Base-by-base conservation (phyloP, 2,329 filamentous ascomycete genomes). In the Botrytis fabae region DNA sequence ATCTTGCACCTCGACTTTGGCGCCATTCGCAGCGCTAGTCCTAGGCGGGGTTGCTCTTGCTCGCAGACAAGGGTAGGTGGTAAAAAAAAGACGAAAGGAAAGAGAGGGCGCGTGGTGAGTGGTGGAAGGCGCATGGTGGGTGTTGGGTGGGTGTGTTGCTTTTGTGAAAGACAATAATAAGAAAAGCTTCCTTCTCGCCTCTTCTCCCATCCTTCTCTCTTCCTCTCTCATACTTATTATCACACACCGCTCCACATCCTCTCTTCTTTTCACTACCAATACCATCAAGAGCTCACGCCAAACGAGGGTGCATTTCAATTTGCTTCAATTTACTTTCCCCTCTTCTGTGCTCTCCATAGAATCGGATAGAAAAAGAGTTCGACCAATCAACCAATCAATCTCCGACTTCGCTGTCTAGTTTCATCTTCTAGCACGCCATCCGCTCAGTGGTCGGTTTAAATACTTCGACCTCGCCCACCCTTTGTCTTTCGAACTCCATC, bases 391-490 rank as follows among this genome's bases (percentile, higher is more conserved):
- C 35, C 32, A 14, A 32, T 57, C 8, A 40, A 59, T 59, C 72
- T 73, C 46, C 72, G 64, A 73, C 54, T 63, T 70, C 57, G 65
- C 65, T 70, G 46, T 70, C 66, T 70, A 61, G 66, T 59, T 63
- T 57, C 38, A 71, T 57, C 44, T 20, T 32, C 65, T 65, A 73
- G 38, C 71, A 73, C 71, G 66, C 57, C 38, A 71, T 70, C 22
- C 25, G 46, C 38, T 51, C 38, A 22, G 40, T 51, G 44, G 35
- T 62, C 22, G 40, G 64, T 72, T 59, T 44, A 46, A 62, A 48
- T 42, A 32, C 44, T 40, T 54, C 40, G 32, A n/a, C 42, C 28
- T 73, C 40, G 35, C 48, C 60, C 63, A 38, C n/a, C 32, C 14
- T 40, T 25, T n/a, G 14, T 12, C 22, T 22, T 57, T 71, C 3